Percentiles rank a stretch among this genome's conserved stretches.
Conservation (phyloP, 257 asterid species). For the Solanum arcanum region DNA sequence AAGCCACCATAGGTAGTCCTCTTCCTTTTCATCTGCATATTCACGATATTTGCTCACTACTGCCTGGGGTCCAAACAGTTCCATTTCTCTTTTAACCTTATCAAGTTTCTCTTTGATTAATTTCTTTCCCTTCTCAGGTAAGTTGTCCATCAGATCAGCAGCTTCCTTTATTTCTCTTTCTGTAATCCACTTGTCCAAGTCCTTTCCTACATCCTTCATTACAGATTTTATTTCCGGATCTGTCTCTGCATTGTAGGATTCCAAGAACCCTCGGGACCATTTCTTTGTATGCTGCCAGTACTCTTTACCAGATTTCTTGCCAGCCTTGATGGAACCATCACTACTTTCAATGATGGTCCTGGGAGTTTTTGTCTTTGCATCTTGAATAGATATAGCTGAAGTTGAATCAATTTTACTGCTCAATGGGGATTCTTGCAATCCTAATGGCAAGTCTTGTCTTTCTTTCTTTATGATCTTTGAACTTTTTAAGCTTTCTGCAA, state of each 20-base stretch:
- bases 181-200: slow-evolving; percentile 89
- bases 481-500: slow-evolving; percentile 25
- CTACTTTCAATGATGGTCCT: slow-evolving; percentile 77
- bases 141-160: slow-evolving; percentile 54
- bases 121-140: slow-evolving; percentile 62
- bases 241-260: slow-evolving; percentile 67
- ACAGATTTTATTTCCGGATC: slow-evolving; percentile 73
- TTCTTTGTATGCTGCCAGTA: slow-evolving; percentile 95
- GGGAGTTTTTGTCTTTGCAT: slow-evolving; percentile 25
- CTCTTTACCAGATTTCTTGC: slow-evolving; percentile 75
- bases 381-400: slow-evolving; percentile 9
- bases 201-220: slow-evolving; percentile 85
- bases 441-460: slow-evolving; percentile 8
- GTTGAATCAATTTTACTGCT: slow-evolving; percentile 11
- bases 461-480: slow-evolving; percentile 23
- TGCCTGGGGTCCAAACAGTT: slow-evolving; percentile 85
- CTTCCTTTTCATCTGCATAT: slow-evolving; percentile 73
- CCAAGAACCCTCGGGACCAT: slow-evolving; percentile 84
- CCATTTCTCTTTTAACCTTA: slow-evolving; percentile 86
- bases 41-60: slow-evolving; percentile 93
- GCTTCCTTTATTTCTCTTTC: slow-evolving; percentile 92
- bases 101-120: slow-evolving; percentile 57
- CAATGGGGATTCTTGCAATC: slow-evolving; percentile 32
- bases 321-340: slow-evolving; percentile 74
- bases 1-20: slow-evolving; percentile 96